Percentiles rank a stretch among this genome's conserved stretches.
Conservation (phyloP, 441 rosid species). For the Macaranga tanarius region DNA sequence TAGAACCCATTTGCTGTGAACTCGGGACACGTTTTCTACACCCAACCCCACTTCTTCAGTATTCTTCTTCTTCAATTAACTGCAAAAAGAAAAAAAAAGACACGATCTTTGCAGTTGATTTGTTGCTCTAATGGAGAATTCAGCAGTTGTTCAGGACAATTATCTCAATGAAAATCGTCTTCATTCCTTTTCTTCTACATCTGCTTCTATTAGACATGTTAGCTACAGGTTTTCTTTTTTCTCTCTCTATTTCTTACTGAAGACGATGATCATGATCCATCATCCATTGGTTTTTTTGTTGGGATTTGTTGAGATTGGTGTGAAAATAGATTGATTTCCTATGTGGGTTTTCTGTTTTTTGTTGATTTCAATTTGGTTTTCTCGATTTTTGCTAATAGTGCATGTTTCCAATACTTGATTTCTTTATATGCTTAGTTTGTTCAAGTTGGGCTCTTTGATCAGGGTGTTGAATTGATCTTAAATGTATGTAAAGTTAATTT, state of each 20-base stretch:
- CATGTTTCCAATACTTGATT: background rate
- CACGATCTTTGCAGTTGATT: conserved; percentile 3
- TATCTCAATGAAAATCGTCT: conserved; percentile 30
- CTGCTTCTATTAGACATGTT: conserved; percentile 53
- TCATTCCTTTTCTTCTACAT: conserved; percentile 39
- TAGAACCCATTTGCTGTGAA: background rate
- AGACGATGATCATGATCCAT: background rate
- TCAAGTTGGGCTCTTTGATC: background rate
- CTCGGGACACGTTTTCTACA: background rate
- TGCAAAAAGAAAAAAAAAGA: background rate
- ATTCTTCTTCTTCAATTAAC: background rate
- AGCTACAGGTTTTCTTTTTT: conserved; percentile 47
- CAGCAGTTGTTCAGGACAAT: conserved; percentile 21
- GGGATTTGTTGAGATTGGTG: background rate
- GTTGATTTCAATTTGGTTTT: background rate
- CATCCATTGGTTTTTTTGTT: conserved; percentile 1
- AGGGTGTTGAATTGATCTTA: background rate
- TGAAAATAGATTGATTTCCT: background rate
- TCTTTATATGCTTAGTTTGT: background rate
- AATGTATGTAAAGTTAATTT: background rate
- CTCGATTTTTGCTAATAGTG: background rate
- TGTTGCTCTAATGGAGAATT: conserved; percentile 30
- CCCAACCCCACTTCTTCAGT: too few species aligned
- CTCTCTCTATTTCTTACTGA: background rate
- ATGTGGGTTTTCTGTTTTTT: background rate